phyloP scores from a whole-genome alignment of 768 basidiomycete species.

The Mycena amicta region DNA sequence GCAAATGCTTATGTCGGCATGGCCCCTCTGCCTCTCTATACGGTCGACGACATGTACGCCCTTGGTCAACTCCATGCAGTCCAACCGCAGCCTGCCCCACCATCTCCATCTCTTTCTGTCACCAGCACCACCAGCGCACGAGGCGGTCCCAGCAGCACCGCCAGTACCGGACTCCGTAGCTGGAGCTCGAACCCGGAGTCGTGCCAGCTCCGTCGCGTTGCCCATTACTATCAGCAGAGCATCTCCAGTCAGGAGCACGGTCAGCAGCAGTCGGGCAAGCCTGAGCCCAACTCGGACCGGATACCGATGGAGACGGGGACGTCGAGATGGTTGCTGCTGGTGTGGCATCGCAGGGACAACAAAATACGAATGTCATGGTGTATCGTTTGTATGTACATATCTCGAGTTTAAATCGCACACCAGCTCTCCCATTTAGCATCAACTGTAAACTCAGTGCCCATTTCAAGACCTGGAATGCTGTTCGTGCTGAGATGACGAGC shows the following conservation, averaged over 20 bases:
- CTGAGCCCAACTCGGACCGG: constrained; percentile 53
- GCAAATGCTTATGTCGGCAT: too few species aligned
- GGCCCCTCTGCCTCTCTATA: too few species aligned
- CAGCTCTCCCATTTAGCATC: too few species aligned
- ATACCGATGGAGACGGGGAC: constrained; percentile 74
- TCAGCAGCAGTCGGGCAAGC: constrained; percentile 19
- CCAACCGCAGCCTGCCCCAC: constrained; percentile 6
- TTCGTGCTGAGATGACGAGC: too few species aligned
- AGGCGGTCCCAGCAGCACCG: too few species aligned
- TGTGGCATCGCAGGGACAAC: constrained; percentile 4
- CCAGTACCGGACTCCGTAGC: too few species aligned
- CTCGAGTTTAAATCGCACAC: too few species aligned
- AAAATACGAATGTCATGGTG: too few species aligned
- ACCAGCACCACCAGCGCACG: constrained; percentile 10
- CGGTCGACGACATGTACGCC: constrained; percentile 6
- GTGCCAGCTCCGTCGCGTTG: constrained; percentile 3
- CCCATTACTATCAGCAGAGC: constrained; percentile 8
- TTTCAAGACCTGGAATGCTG: too few species aligned
- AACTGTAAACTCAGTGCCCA: too few species aligned
- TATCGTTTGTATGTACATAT: too few species aligned
- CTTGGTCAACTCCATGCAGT: too few species aligned
- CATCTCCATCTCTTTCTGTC: constrained; percentile 13
- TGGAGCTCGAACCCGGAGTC: constrained; percentile 14
- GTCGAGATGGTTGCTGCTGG: constrained; percentile 39
- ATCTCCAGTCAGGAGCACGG: constrained; percentile 15